Base-by-base conservation (phyloP, 2,329 filamentous ascomycete genomes). In the Neonectria magnoliae region DNA sequence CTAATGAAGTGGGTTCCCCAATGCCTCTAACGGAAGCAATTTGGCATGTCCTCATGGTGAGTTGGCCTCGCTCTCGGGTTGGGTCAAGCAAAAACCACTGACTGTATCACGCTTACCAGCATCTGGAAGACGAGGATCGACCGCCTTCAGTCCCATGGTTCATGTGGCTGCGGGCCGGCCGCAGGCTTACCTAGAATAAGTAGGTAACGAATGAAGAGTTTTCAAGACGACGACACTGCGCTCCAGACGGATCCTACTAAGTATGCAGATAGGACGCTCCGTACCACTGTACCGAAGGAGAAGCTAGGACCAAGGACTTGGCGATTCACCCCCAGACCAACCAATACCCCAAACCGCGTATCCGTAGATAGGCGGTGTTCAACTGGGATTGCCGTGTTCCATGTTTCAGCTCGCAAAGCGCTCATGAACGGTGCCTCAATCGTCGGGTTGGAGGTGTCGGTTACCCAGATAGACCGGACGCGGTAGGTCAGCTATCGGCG, bases 21-120 rank as follows among this genome's bases (percentile, higher is more conserved):
- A 57, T 60, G n/a, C 45, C 55, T 42, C 33, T 54, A 51, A 41
- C 42, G 58, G 38, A 41, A 31, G 48, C 56, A 57, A 53, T 45
- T 18, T 59, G 48, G n/a, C 48, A 60, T 29, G 54, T 60, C 38
- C 41, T 68, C 56, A 59, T 58, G 54, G 55, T 50, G 25, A 62
- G 38, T 36, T 66, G 68, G 64, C 68, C 66, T 66, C 66, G 64
- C n/a, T 67, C 69, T 57, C 66, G 68, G 69, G 64, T 65, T 47
- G 31, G 29, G 13, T 20, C 18, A 16, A 57, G 27, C 22, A 20
- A 53, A 27, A 33, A 25, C 47, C 29, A 50, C 64, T 60, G 56
- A 50, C 47, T 59, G 52, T 57, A 42, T 41, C 36, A 57, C 9
- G 38, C 38, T 42, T 38, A 64, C 52, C 57, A 64, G 54, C 55